Base-by-base conservation (phyloP, 1,284 basidiomycete genomes). In the Ganoderma sinense region DNA sequence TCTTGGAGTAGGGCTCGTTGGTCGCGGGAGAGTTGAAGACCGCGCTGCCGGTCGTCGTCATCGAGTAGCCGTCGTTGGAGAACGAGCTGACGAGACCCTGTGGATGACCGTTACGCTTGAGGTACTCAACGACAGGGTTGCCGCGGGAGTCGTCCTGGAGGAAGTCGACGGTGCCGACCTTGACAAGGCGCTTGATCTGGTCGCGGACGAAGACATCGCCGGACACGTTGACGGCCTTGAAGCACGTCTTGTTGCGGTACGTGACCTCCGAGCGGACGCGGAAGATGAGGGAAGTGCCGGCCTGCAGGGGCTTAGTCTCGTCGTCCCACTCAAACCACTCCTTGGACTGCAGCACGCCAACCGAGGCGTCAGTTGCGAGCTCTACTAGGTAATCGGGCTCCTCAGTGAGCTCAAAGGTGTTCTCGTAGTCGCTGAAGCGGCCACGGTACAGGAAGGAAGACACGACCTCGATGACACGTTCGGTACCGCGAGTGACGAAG, bases 271-370 rank as follows among this genome's bases (percentile, higher is more conserved):
- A 96, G 77, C 91, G 89, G 74, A 94, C 87, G 73, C 94, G 93
- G 94, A 99, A 98, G 75, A 97, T 90, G 65, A 99, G 91, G 2
- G 88, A 89, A 56, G 93, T 93, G 55, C 96, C 96, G 14, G 94
- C 89, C 68, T 89, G 84, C 55, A 97, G 90, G 51, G 95, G 91
- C 71, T 90, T 88, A 10, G 91, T 85, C 66, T 94, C 91, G 78
- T 97, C 91, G 68, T 94, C 91, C 97, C 97, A 99, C 69, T 94
- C 91, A 82, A 99, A 97, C 97, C 98, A 99, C 80, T 97, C 94
- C 87, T 99, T 99, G 69, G 95, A 96, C 78, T 94, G 90, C 18
- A 99, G 85, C 23, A 99, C 95, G 64, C 96, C 96, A 73, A 98
- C 92, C 58, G 89, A 90, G 1, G 95, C 93, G 74, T 96, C 93